Percentiles rank a stretch among this genome's conserved stretches.
phyloP scores from a whole-genome alignment of 2,329 filamentous ascomycete species.

The Madurella fahalii region DNA sequence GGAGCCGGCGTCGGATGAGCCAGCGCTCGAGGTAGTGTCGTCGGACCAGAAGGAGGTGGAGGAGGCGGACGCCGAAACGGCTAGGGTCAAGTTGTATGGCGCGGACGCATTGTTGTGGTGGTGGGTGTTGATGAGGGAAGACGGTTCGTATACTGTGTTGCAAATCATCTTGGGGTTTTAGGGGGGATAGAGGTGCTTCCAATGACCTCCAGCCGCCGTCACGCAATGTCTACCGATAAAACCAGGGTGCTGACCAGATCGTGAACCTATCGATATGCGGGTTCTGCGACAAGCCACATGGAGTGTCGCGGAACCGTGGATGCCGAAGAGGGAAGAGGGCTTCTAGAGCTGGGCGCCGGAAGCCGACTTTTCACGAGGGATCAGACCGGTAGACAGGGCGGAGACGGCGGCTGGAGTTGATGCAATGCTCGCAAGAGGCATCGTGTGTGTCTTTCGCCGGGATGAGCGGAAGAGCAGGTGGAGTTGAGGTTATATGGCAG shows the following conservation, averaged over 20 bases:
- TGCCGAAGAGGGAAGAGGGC: conserved; percentile 41
- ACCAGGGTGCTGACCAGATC: conserved; percentile 30
- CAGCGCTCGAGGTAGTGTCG: conserved; percentile 60
- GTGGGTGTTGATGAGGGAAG: conserved; percentile 46
- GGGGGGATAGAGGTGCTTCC: conserved; percentile 24
- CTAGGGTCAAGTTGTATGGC: conserved; percentile 67
- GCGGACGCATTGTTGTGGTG: too few species aligned
- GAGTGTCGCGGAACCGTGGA: conserved; percentile 36
- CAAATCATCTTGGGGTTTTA: conserved; percentile 57
- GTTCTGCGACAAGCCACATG: conserved; percentile 42
- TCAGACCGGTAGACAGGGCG: conserved; percentile 57
- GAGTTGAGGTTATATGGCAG: conserved; percentile 31
- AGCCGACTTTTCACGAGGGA: conserved; percentile 51
- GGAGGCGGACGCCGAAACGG: conserved; percentile 72
- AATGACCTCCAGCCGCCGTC: conserved; percentile 35
- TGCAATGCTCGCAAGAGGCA: conserved; percentile 53
- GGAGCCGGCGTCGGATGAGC: conserved; percentile 49
- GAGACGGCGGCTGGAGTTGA: conserved; percentile 60
- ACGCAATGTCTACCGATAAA: conserved; percentile 32
- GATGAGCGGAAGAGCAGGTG: conserved; percentile 26
- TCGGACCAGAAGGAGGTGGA: conserved; percentile 76
- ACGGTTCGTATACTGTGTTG: conserved; percentile 46
- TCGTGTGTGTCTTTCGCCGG: conserved; percentile 40
- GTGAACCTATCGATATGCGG: conserved; percentile 42
- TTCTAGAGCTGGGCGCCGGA: conserved; percentile 42